Base-by-base conservation (phyloP, 495 filamentous ascomycete genomes). In the Trichoderma orchidacearum region DNA sequence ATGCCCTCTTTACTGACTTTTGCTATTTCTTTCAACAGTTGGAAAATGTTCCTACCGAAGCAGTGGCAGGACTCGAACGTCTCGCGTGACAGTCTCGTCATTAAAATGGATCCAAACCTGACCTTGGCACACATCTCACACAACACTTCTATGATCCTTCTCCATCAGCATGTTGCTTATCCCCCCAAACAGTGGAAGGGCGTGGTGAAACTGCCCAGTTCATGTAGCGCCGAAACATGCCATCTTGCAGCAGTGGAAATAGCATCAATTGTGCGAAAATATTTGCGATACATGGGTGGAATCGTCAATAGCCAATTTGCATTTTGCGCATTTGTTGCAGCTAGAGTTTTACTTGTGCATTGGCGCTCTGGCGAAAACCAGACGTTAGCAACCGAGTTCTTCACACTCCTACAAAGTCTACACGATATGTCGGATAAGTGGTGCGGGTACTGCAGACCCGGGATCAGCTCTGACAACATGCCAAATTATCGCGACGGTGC, bases 41-140 rank as follows among this genome's bases (percentile, higher is more conserved):
- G 70, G 71, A 72, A 73, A 51, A 67, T 72, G 63, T 70, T 71
- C 55, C 61, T 73, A 1, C 68, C 69, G 21, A 66, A 64, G 54
- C 58, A 67, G 36, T 75, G 70, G 71, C 61, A 64, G 35, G 68
- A 41, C 35, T 69, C 69, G 2, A 68, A 71, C 35, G 62, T 70
- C 23, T 70, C 70, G 8, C 62, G 62, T 9, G 61, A 70, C 53
- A 58, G 54, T 27, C 27, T 65, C 1, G 48, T 65, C 8, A 60
- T 68, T 12, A 60, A 63, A 4, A 72, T 75, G 70, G 72, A 75
- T 59, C 72, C 72, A 0, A 75, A 75, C 51, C 63, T 73, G 1
- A 73, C 71, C 0, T 58, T 75, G 18, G 72, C 72, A 8, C 69
- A 74, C 53, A 61, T 74, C 45, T 74, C 72, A 0, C 73, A 76